Conservation (phyloP, 805 yeast genomes). For the Soucietia sequanensis region DNA sequence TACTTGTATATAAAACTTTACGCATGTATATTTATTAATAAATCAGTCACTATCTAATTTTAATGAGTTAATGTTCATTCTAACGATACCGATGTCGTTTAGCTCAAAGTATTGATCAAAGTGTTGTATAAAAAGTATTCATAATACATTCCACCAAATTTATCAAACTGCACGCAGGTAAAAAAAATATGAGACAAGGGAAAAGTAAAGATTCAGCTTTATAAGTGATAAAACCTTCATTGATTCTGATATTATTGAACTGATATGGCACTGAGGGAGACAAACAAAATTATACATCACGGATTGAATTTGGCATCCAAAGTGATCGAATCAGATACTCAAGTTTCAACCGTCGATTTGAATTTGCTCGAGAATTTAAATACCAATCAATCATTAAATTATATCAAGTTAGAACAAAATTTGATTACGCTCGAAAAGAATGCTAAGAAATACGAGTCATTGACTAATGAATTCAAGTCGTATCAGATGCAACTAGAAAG, state of each 20-base stretch:
- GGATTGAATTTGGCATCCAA: conserved; percentile 29
- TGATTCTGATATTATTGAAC: conserved; percentile 2
- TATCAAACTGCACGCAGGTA: too few species aligned
- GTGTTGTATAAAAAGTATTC: too few species aligned
- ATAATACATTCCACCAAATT: too few species aligned
- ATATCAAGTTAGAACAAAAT: conserved; percentile 41
- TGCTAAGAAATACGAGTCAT: conserved; percentile 23
- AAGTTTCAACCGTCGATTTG: conserved; percentile 42
- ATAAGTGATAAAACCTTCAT: too few species aligned
- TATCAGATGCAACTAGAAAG: conserved; percentile 21
- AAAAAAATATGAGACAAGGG: too few species aligned
- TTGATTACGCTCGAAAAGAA: conserved; percentile 45
- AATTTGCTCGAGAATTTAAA: conserved; percentile 53
- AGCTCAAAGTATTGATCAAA: too few species aligned
- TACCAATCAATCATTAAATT: conserved; percentile 56
- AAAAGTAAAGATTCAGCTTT: too few species aligned
- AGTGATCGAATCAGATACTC: conserved; percentile 41
- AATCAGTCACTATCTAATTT: too few species aligned
- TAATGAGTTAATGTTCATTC: too few species aligned
- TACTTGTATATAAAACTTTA: too few species aligned
- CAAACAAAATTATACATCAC: conserved; percentile 23
- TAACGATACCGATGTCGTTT: too few species aligned
- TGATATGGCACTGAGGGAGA: conserved; percentile 30
- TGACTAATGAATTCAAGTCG: conserved; percentile 24
- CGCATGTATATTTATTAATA: too few species aligned